Evolutionary conservation across 768 basidiomycete genomes (phyloP).

Genomic region (Lactarius vividus): DNA sequence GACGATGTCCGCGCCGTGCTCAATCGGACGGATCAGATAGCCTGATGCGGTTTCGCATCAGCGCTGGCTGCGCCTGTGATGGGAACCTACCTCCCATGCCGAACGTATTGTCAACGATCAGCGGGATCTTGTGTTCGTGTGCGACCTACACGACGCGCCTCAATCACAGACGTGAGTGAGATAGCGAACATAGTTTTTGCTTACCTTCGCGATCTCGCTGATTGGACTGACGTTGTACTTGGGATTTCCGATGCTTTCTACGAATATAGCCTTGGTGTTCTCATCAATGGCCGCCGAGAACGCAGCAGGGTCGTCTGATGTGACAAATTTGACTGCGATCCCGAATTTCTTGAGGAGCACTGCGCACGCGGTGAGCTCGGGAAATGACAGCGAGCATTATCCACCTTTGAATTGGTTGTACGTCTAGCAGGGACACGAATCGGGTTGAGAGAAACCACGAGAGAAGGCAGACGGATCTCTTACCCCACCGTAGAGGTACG

Average conservation of each 20-base stretch:
- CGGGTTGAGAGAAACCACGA: background rate
- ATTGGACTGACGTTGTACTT: conserved; percentile 67
- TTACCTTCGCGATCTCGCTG: conserved; percentile 64
- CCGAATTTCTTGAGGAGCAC: conserved; percentile 68
- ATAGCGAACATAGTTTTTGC: background rate
- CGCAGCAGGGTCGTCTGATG: conserved; percentile 49
- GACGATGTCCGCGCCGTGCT: conserved; percentile 75
- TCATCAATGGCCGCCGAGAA: conserved; percentile 71
- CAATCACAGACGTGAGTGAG: background rate
- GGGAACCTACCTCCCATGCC: conserved; percentile 54
- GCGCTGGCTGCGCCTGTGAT: background rate
- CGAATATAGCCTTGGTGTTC: conserved; percentile 71
- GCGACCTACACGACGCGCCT: conserved; percentile 47
- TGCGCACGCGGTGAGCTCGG: conserved; percentile 28
- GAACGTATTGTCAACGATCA: conserved; percentile 81
- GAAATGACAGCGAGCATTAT: background rate
- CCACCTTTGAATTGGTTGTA: conserved; percentile 72
- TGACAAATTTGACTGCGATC: conserved; percentile 64
- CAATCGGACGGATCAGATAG: conserved; percentile 67
- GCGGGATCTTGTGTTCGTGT: conserved; percentile 66
- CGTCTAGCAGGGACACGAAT: conserved; percentile 39
- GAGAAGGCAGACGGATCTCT: conserved; percentile 29
- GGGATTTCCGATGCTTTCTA: conserved; percentile 81
- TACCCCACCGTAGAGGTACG: conserved; percentile 68
- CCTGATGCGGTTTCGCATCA: conserved; percentile 25